Conservation (phyloP, 2,329 filamentous ascomycete genomes). For the Colletotrichum cereale region DNA sequence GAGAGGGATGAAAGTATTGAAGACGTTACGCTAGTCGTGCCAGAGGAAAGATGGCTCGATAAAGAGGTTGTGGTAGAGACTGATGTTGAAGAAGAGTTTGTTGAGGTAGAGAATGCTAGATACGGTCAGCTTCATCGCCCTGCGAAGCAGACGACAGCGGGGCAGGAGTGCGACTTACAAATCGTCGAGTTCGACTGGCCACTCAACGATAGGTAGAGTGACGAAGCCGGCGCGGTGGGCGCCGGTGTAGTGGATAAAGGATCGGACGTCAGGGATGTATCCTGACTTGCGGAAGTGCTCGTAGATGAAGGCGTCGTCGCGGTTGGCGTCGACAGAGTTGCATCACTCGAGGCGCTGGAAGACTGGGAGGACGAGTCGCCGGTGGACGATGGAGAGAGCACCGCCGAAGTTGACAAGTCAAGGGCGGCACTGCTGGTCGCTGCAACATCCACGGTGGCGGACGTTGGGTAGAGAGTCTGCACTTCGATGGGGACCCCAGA, state of each 20-base stretch:
- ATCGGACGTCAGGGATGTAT: constrained; percentile 47
- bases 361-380: constrained; percentile 18
- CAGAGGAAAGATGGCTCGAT: constrained; percentile 35
- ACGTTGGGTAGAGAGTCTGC: constrained; percentile 56
- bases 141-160: not conserved
- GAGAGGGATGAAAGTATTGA: constrained; percentile 32
- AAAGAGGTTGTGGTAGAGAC: constrained; percentile 36
- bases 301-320: constrained; percentile 45
- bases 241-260: constrained; percentile 44
- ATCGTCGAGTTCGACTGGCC: constrained; percentile 44
- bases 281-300: constrained; percentile 41
- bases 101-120: constrained; percentile 37
- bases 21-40: constrained; percentile 27
- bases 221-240: constrained; percentile 28
- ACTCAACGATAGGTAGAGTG: constrained; percentile 36
- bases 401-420: constrained; percentile 27
- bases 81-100: constrained; percentile 39
- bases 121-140: constrained; percentile 11
- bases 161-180: constrained; percentile 38
- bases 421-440: constrained; percentile 26
- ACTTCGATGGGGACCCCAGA: constrained; percentile 59
- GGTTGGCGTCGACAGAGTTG: constrained; percentile 32
- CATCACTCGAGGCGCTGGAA: constrained; percentile 12
- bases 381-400: constrained; percentile 10
- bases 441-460: constrained; percentile 53